Evolutionary conservation across 2,329 filamentous ascomycete genomes (phyloP).

Genomic region (Aspergillus quadricinctus): DNA sequence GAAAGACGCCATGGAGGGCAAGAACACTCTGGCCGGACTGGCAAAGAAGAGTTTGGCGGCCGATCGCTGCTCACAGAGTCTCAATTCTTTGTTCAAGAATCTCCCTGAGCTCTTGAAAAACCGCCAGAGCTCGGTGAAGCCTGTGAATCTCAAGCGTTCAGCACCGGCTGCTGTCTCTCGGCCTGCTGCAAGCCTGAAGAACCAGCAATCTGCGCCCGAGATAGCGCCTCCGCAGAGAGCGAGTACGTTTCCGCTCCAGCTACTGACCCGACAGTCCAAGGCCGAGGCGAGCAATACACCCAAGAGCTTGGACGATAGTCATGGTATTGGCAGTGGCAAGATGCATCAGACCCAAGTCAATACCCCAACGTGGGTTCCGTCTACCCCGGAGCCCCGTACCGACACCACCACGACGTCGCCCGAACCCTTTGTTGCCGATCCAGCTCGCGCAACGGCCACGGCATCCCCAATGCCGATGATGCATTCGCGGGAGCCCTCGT

Average conservation of each 20-base stretch:
- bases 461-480: slow-evolving; percentile 17
- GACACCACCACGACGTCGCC: slow-evolving; percentile 29
- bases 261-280: slow-evolving; percentile 22
- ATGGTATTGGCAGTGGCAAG: slow-evolving; percentile 11
- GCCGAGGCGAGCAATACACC: slow-evolving; percentile 22
- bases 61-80: slow-evolving; percentile 72
- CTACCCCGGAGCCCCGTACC: slow-evolving; percentile 23
- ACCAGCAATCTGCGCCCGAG: slow-evolving; percentile 13
- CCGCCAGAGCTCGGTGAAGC: slow-evolving; percentile 42
- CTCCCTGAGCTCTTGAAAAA: slow-evolving; percentile 68
- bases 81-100: slow-evolving; percentile 76
- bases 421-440: slow-evolving; percentile 21
- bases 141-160: slow-evolving; percentile 48
- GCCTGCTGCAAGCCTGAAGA: slow-evolving; percentile 7
- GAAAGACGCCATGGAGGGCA: slow-evolving; percentile 78
- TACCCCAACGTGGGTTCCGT: slow-evolving; percentile 22
- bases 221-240: slow-evolving; percentile 29
- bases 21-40: slow-evolving; percentile 73
- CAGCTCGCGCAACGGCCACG: slow-evolving; percentile 15
- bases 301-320: slow-evolving; percentile 29
- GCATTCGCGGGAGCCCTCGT: slow-evolving; percentile 20
- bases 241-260: slow-evolving; percentile 38
- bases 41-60: slow-evolving; percentile 83
- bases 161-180: slow-evolving; percentile 27
- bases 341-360: slow-evolving; percentile 11